Evolutionary conservation across 2,329 filamentous ascomycete species (phyloP), one percentile per base, ranked within the genome.

Genomic region (Colletotrichum higginsianum): DNA sequence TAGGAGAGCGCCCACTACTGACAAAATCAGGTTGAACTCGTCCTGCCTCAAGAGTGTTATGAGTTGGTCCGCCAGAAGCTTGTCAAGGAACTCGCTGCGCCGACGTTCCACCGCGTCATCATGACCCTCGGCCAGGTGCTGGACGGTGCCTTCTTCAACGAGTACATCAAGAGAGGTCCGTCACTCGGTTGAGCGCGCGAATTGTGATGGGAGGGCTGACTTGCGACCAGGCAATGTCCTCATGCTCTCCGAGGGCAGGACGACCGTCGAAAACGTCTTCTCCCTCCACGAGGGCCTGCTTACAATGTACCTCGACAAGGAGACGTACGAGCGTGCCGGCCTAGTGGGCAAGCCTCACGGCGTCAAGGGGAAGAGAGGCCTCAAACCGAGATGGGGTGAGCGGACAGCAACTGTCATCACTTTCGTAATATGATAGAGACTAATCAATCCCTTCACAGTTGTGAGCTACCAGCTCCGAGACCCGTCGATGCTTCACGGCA

Each of bases 251-350:
- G 89, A 95, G 80, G 95, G 94, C 15, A 88, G 88, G 42, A 84
- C 88, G 9, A 91, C 90, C 2, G 86, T 91, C 2, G 92, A 95
- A 77, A 93, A 93, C 75, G 86, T 92, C 3, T 96, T 94, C 79
- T 88, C 88, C 0, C 82, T 98, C 1, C 86, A 84, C 67, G 88
- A 94, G 75, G 95, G 94, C 0, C 83, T 89, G 0, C 85, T 99
- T 44, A 90, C 87, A 4, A 86, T 99, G 76, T 93, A 94, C 76
- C 86, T 98, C 35, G 92, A 94, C 74, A 94, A 92, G 75, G 91
- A 95, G 65, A 91, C 89, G 0, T 98, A 95, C 80, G 95, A 98
- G 80, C 88, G 92, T 58, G 91, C 92, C 57, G 96, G 96, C 0
- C 85, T 99, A 0, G 89, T 91, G 0, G 96, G 96, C 1, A 91